Conservation (phyloP, 2,329 filamentous ascomycete species). For the Paecilomyces niveus region DNA sequence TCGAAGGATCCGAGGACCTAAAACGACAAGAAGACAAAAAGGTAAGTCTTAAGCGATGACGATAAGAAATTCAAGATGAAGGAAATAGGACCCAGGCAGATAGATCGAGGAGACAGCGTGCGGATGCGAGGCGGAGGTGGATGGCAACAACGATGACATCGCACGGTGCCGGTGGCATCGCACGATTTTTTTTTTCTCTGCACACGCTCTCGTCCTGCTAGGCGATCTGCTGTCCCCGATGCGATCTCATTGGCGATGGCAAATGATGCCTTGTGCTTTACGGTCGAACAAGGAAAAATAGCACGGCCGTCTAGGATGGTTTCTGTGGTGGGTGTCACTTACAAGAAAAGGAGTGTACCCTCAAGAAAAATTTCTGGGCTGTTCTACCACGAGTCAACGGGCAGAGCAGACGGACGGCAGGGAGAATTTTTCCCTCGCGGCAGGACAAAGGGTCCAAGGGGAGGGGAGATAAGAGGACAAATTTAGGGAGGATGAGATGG, state of each 20-base stretch:
- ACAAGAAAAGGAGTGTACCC: slow-evolving; percentile 19
- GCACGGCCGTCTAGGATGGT: neutral
- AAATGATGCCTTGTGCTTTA: neutral
- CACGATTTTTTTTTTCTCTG: neutral
- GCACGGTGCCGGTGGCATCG: slow-evolving; percentile 4
- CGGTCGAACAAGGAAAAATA: neutral
- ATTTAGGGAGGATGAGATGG: slow-evolving; percentile 16
- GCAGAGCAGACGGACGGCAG: slow-evolving; percentile 1
- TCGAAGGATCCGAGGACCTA: neutral
- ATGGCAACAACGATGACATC: slow-evolving; percentile 10
- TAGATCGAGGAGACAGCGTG: neutral
- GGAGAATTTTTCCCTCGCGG: slow-evolving; percentile 20
- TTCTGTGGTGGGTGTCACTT: slow-evolving; percentile 12
- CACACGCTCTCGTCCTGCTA: slow-evolving; percentile 1
- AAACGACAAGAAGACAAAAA: neutral
- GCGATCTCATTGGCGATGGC: neutral
- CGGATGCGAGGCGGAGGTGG: slow-evolving; percentile 1
- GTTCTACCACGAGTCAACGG: slow-evolving; percentile 29
- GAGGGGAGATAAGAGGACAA: slow-evolving; percentile 11
- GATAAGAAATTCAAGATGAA: neutral
- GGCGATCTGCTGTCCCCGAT: neutral
- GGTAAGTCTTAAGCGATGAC: neutral
- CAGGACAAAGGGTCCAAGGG: slow-evolving; percentile 7
- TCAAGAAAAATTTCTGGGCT: slow-evolving; percentile 13
- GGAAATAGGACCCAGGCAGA: neutral